phyloP scores from a whole-genome alignment of 345 rosid species.

The Brassica rapa region DNA sequence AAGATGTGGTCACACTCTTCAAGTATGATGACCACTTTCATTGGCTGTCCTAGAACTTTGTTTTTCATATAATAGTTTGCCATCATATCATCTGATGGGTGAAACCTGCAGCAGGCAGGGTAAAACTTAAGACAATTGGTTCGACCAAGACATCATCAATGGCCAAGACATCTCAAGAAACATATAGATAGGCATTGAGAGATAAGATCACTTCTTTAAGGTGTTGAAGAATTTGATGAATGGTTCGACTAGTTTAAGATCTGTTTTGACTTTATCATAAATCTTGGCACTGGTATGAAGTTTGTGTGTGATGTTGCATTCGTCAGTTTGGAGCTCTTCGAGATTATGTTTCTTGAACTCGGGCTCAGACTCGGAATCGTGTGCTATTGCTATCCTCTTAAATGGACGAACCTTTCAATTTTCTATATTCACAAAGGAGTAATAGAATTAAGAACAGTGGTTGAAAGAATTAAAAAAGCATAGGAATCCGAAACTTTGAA shows the following conservation, averaged over 20 bases:
- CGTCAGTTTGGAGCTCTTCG: neutral
- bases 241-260: neutral
- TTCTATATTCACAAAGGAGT: neutral
- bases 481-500: neutral
- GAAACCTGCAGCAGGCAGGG: neutral
- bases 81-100: neutral
- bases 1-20: neutral
- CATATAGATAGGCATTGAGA: neutral
- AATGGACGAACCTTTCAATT: neutral
- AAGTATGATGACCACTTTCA: neutral
- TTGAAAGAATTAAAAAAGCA: neutral
- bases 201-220: neutral
- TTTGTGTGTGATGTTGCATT: neutral
- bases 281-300: neutral
- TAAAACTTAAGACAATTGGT: neutral
- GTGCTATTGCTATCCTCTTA: neutral
- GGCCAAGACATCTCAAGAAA: neutral
- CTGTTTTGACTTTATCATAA: neutral
- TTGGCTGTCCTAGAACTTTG: neutral
- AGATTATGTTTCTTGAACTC: neutral
- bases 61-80: neutral
- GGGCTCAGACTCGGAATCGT: neutral
- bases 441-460: neutral
- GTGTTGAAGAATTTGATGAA: neutral
- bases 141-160: neutral